Evolutionary conservation across 352 stramenopile genomes (phyloP), one percentile per base, ranked within the genome.

Genomic region (Globisporangium heterothallicum): DNA sequence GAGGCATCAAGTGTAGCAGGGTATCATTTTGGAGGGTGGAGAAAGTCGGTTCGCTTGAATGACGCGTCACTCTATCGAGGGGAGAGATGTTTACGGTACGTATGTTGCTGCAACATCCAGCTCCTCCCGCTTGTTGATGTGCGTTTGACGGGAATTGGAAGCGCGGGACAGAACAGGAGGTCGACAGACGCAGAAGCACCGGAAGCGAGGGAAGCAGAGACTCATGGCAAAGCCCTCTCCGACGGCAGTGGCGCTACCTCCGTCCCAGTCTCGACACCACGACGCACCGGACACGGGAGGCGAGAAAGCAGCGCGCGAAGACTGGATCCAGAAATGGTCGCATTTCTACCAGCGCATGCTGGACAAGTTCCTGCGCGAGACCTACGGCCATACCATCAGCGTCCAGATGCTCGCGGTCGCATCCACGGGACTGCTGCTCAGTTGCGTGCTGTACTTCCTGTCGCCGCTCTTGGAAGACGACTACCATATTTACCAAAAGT

Each of bases 381-480:
- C 62, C 51, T 86, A 84, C 60, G 74, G 66, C 18, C 76, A 86
- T 47, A 52, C 63, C 3, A 40, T 71, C 32, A 85, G 70, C 51
- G 69, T 90, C 41, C 64, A 90, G 53, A 25, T 76, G 50, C 61
- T 86, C n/a, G 64, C 74, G 9, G 48, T 63, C 24, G 56, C 62
- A 19, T 84, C 79, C 13, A 43, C 79, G 7, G 54, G 53, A 26
- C 53, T 88, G 53, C 66, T 90, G 41, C 49, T 82, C 41, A 74
- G 68, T 48, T 65, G 66, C 29, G 59, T 63, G 52, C 49, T 88
- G 27, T 78, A 83, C 56, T 78, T 81, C 30, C 49, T 87, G 21
- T 62, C 63, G 40, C 70, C 71, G 14, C 73, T 84, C 49, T 52
- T 87, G 3, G 69, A 85, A 25, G 68, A 79, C 47, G 64, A 77